Conservation (phyloP, 371 early-diverging fungal species). For the Mucor indicus region DNA sequence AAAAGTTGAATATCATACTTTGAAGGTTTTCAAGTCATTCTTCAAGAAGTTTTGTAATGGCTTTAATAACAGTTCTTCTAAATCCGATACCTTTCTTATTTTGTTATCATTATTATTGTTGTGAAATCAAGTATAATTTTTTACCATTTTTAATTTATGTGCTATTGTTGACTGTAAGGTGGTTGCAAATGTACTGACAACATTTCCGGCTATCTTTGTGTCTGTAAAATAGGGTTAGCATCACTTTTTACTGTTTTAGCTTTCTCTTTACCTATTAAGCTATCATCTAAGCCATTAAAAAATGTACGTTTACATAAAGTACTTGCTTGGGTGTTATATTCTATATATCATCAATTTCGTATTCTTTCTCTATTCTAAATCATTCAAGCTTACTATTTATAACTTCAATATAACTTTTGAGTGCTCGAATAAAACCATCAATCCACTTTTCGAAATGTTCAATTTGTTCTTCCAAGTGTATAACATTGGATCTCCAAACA, state of each 20-base stretch:
- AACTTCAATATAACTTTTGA: conserved; percentile 44
- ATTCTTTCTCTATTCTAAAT: not conserved
- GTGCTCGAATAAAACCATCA: conserved; percentile 40
- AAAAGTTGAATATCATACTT: conserved; percentile 14
- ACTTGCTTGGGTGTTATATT: conserved; percentile 32
- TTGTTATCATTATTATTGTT: conserved; percentile 24
- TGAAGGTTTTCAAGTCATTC: conserved; percentile 57
- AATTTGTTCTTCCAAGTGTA: conserved; percentile 67
- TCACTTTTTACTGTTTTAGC: not conserved
- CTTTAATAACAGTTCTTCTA: conserved; percentile 50
- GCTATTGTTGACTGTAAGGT: conserved; percentile 46
- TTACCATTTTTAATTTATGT: conserved; percentile 51
- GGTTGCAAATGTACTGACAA: conserved; percentile 39
- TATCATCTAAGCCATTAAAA: conserved; percentile 29
- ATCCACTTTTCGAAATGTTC: conserved; percentile 66
- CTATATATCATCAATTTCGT: conserved; percentile 14
- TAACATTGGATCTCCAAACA: conserved; percentile 59
- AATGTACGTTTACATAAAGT: conserved; percentile 30
- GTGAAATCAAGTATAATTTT: conserved; percentile 14
- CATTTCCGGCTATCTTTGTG: conserved; percentile 30
- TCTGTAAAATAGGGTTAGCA: conserved; percentile 12
- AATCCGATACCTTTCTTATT: conserved; percentile 40
- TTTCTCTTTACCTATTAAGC: conserved; percentile 31
- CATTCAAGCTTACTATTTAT: conserved; percentile 33
- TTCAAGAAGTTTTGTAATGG: conserved; percentile 57